These are phyloP conservation scores for Neurospora sp. DNA, from an alignment of 495 filamentous ascomycete species.

Conservation along the genomic window DNA sequence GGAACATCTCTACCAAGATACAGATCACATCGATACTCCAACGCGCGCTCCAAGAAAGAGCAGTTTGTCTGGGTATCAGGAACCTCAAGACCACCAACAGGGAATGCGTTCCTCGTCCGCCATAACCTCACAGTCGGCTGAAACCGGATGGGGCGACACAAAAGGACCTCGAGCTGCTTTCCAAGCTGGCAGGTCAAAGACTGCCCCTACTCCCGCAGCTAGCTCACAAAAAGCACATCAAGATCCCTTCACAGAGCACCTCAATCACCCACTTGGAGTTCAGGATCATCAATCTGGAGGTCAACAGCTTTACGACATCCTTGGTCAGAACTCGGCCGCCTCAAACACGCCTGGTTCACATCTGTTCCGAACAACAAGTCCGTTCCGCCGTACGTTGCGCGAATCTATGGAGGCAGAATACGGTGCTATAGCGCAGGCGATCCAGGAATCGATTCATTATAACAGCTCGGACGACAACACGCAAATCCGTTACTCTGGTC, in stretches of 20 bases:
- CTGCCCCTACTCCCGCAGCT: neutral
- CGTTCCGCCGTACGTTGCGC: conserved; percentile 43
- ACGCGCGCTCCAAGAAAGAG: neutral
- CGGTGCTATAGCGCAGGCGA: conserved; percentile 16
- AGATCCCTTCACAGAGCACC: conserved; percentile 5
- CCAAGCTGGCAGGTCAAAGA: neutral
- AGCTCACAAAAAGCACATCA: neutral
- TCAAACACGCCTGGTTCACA: conserved; percentile 36
- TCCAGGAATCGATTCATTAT: conserved; percentile 4
- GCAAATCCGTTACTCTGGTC: conserved; percentile 18
- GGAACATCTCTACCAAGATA: conserved; percentile 4
- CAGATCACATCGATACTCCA: neutral
- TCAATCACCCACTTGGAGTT: neutral
- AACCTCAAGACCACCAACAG: neutral
- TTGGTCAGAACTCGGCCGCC: conserved; percentile 25
- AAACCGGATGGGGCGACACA: neutral
- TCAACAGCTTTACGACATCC: conserved; percentile 3
- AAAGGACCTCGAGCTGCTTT: neutral
- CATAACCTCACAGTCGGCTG: neutral
- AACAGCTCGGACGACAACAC: neutral
- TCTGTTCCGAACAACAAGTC: conserved; percentile 43
- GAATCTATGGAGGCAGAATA: conserved; percentile 28
- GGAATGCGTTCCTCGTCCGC: neutral
- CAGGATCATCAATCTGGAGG: neutral
- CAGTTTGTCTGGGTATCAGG: neutral